Evolutionary conservation across 257 asterid genomes (phyloP).

Genomic region (Ballota nigra): DNA sequence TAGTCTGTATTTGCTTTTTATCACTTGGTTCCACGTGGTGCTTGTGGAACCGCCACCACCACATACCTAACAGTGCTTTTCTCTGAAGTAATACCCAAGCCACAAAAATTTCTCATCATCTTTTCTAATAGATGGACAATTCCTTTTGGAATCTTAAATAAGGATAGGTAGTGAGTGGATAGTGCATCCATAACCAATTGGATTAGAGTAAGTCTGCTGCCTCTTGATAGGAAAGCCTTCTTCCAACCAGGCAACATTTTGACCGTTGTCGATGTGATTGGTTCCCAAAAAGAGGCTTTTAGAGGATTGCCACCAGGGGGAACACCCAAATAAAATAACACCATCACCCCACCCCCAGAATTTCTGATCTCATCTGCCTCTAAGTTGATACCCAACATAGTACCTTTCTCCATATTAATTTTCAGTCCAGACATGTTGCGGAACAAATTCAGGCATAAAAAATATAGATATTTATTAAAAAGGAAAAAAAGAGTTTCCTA

Average conservation of each 20-base stretch:
- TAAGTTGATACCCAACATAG: not conserved
- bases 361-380: not conserved
- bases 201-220: not conserved
- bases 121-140: not conserved
- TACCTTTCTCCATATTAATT: not conserved
- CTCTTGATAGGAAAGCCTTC: not conserved
- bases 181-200: not conserved
- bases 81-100: not conserved
- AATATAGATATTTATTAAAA: not conserved
- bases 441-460: not conserved
- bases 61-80: not conserved
- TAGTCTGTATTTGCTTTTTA: too few relatives aligned
- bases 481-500: not conserved
- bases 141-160: not conserved
- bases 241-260: not conserved
- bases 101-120: not conserved
- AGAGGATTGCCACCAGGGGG: not conserved
- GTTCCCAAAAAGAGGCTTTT: not conserved
- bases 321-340: not conserved
- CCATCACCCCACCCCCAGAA: not conserved
- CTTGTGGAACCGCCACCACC: not conserved
- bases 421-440: not conserved
- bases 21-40: not conserved
- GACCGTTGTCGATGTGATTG: not conserved
- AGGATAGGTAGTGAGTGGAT: not conserved